Base-by-base conservation (phyloP, 179 eudicot genomes). In the Corrigiola litoralis region DNA sequence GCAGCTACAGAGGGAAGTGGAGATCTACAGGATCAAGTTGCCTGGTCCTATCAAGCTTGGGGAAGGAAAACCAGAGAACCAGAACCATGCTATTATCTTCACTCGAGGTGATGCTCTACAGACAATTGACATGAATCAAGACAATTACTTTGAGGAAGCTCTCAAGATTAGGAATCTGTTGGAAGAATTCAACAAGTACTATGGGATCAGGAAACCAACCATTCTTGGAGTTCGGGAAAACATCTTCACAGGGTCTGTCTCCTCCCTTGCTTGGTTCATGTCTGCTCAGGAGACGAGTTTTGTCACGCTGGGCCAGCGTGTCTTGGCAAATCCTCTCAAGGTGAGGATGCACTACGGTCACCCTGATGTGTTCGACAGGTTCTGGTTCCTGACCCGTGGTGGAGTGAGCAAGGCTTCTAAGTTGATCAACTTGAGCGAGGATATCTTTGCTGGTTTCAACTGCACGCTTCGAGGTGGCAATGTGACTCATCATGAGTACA, bases 271-370 rank as follows among this genome's bases (percentile, higher is more conserved):
- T 47, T 83, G 96, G 99, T 94, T 94, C 73, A 94, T 94, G 99
- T 94, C 99, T 67, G 84, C 97, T 54, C 99, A 94, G 74, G 99
- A 94, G 74, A 86, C 72, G 27, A 88, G 96, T 62, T 91, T 94
- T 69, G 99, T 94, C 20, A 94, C 99, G 8, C 79, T 94, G 45
- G 99, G 97, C 10, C 97, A 94, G 66, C 88, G 99, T 61, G 97
- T 90, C 74, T 71, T 94, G 56, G 99, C 99, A 56, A 82, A 91
- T 56, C 99, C 99, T 58, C 77, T 94, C n/a, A 94, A 88, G 72
- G 96, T 94, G 24, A 75, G 99, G 38, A 94, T 94, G 99, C 99
- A 94, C 65, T 94, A 94, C 62, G 99, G 99, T 52, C 99, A 94
- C 72, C 97, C 99, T 5, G 99, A 94, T 60, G 92, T 94, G 27